Conservation (phyloP, 306 rosid genomes). For the Cicer chorassanicum region DNA sequence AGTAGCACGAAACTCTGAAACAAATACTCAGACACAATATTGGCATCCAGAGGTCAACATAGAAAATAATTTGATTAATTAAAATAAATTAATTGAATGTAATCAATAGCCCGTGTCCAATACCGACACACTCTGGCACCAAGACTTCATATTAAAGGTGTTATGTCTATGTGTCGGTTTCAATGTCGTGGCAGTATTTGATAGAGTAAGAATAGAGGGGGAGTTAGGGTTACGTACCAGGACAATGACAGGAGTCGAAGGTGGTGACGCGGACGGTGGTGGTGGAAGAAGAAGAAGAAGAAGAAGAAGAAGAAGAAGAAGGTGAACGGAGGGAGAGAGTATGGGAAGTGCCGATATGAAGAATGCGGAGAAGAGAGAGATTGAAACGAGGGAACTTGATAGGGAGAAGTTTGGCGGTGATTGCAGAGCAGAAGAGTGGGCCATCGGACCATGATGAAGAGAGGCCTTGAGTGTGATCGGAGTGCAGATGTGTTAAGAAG, state of each 20-base stretch:
- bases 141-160: too few relatives aligned
- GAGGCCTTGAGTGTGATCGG: constrained; percentile 75
- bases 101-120: too few relatives aligned
- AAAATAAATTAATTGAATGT: too few relatives aligned
- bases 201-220: neutral
- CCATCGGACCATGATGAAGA: constrained; percentile 67
- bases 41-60: too few relatives aligned
- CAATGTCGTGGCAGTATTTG: too few relatives aligned
- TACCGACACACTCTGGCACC: too few relatives aligned
- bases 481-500: constrained; percentile 79
- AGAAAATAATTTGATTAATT: too few relatives aligned
- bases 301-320: too few relatives aligned
- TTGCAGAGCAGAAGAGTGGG: constrained; percentile 67
- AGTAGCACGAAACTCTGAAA: neutral
- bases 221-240: constrained; percentile 47
- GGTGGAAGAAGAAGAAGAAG: constrained; percentile 45
- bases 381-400: constrained; percentile 63
- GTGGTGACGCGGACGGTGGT: constrained; percentile 54
- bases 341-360: constrained; percentile 54
- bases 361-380: constrained; percentile 67
- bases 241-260: constrained; percentile 76
- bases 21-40: too few relatives aligned
- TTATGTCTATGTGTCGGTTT: too few relatives aligned
- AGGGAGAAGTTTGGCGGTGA: constrained; percentile 70
- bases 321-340: constrained; percentile 55